Percentiles rank a stretch among this genome's conserved stretches.
phyloP scores from a whole-genome alignment of 2,329 filamentous ascomycete genomes.

The Fusarium abutilonis region DNA sequence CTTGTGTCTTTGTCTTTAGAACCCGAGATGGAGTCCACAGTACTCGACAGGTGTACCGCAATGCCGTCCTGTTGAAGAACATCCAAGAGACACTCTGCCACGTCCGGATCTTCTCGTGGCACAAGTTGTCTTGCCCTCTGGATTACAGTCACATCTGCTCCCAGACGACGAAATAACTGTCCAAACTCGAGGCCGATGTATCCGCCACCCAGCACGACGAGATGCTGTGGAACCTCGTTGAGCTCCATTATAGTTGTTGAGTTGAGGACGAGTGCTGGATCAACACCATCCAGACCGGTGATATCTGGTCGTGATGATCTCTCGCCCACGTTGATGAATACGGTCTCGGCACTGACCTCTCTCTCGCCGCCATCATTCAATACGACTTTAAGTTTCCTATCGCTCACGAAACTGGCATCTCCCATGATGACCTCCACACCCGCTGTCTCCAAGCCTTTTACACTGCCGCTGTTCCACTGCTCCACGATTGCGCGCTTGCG shows the following conservation, averaged over 20 bases:
- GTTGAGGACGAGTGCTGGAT: conserved; percentile 53
- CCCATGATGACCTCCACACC: conserved; percentile 59
- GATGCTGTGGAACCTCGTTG: conserved; percentile 56
- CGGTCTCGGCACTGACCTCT: conserved; percentile 51
- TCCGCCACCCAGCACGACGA: conserved; percentile 63
- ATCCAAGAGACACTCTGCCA: conserved; percentile 54
- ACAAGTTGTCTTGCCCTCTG: conserved; percentile 57
- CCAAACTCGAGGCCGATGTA: conserved; percentile 65
- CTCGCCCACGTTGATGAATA: conserved; percentile 61
- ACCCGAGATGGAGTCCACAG: conserved; percentile 44
- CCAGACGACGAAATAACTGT: conserved; percentile 61
- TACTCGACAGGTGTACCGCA: conserved; percentile 52
- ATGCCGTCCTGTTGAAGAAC: conserved; percentile 60
- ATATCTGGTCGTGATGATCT: conserved; percentile 53
- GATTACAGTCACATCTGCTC: conserved; percentile 59
- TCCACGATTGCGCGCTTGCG: conserved; percentile 64
- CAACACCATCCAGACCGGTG: conserved; percentile 51
- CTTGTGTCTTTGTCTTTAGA: conserved; percentile 7
- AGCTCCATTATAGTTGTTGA: conserved; percentile 61
- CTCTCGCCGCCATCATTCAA: conserved; percentile 47
- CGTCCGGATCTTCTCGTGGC: conserved; percentile 59
- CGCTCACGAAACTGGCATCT: conserved; percentile 55
- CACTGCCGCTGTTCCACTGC: conserved; percentile 59
- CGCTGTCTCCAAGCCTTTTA: conserved; percentile 52
- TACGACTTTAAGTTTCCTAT: conserved; percentile 51